Evolutionary conservation across 371 early-diverging fungal genomes (phyloP), one percentile per base, ranked within the genome.

Genomic region (Lichtheimia ramosa): DNA sequence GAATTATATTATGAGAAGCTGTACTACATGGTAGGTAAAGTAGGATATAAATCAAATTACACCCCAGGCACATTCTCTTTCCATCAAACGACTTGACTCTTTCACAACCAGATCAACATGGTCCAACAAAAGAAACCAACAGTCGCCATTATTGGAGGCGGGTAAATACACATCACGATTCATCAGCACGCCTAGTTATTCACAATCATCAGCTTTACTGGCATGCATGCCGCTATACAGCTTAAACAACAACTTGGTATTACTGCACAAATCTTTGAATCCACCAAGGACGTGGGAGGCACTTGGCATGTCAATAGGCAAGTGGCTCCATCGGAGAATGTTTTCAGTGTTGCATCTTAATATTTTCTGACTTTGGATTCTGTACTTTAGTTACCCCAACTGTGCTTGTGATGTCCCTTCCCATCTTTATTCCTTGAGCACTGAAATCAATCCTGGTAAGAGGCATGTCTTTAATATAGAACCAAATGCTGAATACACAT

Each of bases 151-250:
- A 68, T 68, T 25, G 68, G 68, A 3, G 51, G 59, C 28, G 68
- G 68, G 68, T 68, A 16, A 14, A 34, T 21, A 16, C 21, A 8
- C 20, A 1, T 40, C 28, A 3, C 1, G 28, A 3, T 3, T 5
- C 28, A 10, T 8, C 5, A 7, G 13, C 3, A 34, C 10, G 10
- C 1, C 28, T 42, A 25, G 14, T n/a, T 39, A 18, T 41, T 41
- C 28, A 23, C 48, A 2, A 12, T n/a, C 34, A 34, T 34, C 63
- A 83, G 88, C 20, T 79, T 82, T 63, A 79, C 81, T n/a, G 88
- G 88, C 6, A 58, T 87, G 18, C 71, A 73, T 56, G 76, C 86
- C 20, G 85, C 81, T 4, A 76, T 85, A 24, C 79, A 82, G 27
- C 63, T 85, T 0, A 71, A 79, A 61, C 71, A 81, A 15, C 59